Base-by-base conservation (phyloP, 2,329 filamentous ascomycete genomes). In the Stemphylium beticola region DNA sequence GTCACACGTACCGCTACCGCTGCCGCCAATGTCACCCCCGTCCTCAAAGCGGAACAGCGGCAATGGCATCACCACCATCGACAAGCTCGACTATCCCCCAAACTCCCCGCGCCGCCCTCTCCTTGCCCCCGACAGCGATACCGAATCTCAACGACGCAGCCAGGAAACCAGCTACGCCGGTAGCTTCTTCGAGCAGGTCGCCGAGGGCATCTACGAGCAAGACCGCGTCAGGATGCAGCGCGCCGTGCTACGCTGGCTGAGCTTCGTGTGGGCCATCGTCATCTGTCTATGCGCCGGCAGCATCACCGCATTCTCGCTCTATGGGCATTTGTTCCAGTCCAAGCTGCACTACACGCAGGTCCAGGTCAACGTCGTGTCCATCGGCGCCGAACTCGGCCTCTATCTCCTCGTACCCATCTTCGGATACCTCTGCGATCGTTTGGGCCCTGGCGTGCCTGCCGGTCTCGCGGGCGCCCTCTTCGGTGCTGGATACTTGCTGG, bases 221-320 rank as follows among this genome's bases (percentile, higher is more conserved):
- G 85, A 87, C 69, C 78, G 84, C 53, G 71, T 74, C 63, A 80
- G 76, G 59, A 79, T 87, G 77, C 79, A 80, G 58, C 80, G 77
- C 61, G 78, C 85, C 61, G 72, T 82, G 7, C 66, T 81, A 4
- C 78, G 85, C 49, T 82, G 84, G 58, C 66, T 80, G 53, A 84
- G 83, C 71, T 88, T 88, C 70, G 75, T 74, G 26, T 87, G 82
- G 82, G 85, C 84, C 32, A 78, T 87, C 49, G 71, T 87, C 55
- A 85, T 80, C 68, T 86, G 84, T 64, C 83, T 97, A 29, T 95
- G 91, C 73, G 93, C 92, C 26, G 95, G 93, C 58, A 96, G 91
- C 68, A 91, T 98, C 69, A 92, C 92, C 44, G 90, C 92, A 43
- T 99, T 95, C 79, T 96, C 92, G 32, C 86, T 99, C 29, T 99